Conservation (phyloP, 2,329 filamentous ascomycete genomes). For the Aspergillus neotritici region DNA sequence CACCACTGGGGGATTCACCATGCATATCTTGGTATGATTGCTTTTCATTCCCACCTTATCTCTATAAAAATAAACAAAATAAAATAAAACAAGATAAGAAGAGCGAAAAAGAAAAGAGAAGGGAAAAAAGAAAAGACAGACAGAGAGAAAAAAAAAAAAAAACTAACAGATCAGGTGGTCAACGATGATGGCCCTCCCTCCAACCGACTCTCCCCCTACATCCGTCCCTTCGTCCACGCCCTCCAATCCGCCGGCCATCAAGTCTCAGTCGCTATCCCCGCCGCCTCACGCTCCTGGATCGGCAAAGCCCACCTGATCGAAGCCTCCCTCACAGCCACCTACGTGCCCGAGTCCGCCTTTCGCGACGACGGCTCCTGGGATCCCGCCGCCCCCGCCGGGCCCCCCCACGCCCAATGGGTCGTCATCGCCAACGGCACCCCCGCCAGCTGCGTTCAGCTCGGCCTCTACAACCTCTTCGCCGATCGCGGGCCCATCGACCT, state of each 20-base stretch:
- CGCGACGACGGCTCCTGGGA: conserved; percentile 52
- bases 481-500: conserved; percentile 64
- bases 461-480: conserved; percentile 67
- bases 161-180: conserved; percentile 26
- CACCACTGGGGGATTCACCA: conserved; percentile 15
- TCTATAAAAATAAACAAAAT: conserved; percentile 1
- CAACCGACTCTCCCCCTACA: conserved; percentile 65
- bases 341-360: conserved; percentile 61
- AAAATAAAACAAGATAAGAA: conserved; percentile 1
- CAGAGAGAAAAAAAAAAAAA: conserved; percentile 1
- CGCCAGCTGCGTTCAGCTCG: conserved; percentile 70
- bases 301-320: conserved; percentile 93
- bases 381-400: conserved; percentile 5
- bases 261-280: conserved; percentile 81
- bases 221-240: conserved; percentile 63
- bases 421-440: conserved; percentile 71
- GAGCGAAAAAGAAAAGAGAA: conserved; percentile 2
- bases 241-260: conserved; percentile 68
- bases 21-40: conserved; percentile 45
- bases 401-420: conserved; percentile 60
- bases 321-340: conserved; percentile 70
- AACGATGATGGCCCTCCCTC: conserved; percentile 76
- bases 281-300: conserved; percentile 89
- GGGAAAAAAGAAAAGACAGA: conserved; percentile 1
- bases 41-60: conserved; percentile 6